These are phyloP conservation scores for Coprinellus micaceus DNA, from an alignment of 768 basidiomycete species.

Conservation along the genomic window DNA sequence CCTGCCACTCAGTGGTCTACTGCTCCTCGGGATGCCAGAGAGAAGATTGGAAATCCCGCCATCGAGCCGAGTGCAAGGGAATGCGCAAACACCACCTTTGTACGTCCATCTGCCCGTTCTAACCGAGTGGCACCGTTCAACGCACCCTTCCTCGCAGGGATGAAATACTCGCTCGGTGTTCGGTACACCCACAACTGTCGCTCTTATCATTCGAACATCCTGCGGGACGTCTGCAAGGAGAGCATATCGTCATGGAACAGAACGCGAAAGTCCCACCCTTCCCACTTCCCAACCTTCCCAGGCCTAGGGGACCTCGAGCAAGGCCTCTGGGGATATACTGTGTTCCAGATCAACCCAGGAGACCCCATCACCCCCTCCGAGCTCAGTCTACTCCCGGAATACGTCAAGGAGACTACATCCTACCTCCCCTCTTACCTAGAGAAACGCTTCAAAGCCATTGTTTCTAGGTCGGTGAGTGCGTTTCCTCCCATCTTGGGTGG, in stretches of 20 bases:
- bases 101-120: background rate
- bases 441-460: too few species aligned
- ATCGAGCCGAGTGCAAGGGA: background rate
- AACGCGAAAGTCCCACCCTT: too few species aligned
- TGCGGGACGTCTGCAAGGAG: background rate
- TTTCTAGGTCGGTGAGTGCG: too few species aligned
- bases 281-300: too few species aligned
- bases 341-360: too few species aligned
- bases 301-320: too few species aligned
- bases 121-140: background rate
- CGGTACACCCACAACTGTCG: background rate
- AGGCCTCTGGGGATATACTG: too few species aligned
- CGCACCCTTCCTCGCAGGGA: background rate
- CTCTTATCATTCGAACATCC: background rate
- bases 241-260: background rate
- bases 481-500: too few species aligned
- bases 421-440: too few species aligned
- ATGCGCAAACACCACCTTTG: background rate
- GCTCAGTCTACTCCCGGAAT: too few species aligned
- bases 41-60: background rate
- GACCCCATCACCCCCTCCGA: too few species aligned
- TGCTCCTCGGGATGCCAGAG: background rate
- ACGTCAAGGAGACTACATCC: too few species aligned
- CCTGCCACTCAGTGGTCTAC: background rate
- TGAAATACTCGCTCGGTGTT: background rate